Conservation (phyloP, 2,329 filamentous ascomycete genomes). For the Parascedosporium putredinis region DNA sequence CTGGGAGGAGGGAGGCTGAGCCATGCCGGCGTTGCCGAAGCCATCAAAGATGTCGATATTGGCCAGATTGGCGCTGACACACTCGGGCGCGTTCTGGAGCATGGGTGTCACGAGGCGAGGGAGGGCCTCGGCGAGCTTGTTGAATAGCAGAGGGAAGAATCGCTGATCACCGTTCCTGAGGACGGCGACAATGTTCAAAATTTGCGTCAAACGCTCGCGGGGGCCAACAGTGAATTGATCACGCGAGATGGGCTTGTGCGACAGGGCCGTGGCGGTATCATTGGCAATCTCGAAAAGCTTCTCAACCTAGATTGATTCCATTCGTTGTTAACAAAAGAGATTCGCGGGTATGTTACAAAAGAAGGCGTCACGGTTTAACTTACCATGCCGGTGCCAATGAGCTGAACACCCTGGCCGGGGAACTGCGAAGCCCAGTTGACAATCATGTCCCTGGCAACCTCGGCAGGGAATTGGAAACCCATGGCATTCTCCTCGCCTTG, state of each 20-base stretch:
- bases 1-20: slow-evolving; percentile 31
- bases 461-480: slow-evolving; percentile 53
- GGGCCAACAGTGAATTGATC: slow-evolving; percentile 57
- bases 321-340: no score
- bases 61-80: slow-evolving; percentile 32
- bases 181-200: slow-evolving; percentile 56
- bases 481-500: slow-evolving; percentile 36
- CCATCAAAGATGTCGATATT: slow-evolving; percentile 56
- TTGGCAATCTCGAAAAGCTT: slow-evolving; percentile 71
- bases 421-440: slow-evolving; percentile 60
- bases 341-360: neutral
- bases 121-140: slow-evolving; percentile 64
- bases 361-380: slow-evolving; percentile 18
- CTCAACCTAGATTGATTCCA: slow-evolving; percentile 61
- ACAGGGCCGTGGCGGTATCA: slow-evolving; percentile 30
- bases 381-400: slow-evolving; percentile 65
- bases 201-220: slow-evolving; percentile 61
- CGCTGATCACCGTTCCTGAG: slow-evolving; percentile 67
- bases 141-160: slow-evolving; percentile 66
- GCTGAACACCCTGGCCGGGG: slow-evolving; percentile 60
- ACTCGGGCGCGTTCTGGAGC: slow-evolving; percentile 47
- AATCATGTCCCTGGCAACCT: slow-evolving; percentile 52
- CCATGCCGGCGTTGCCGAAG: slow-evolving; percentile 53
- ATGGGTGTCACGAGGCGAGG: slow-evolving; percentile 51
- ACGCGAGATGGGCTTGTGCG: slow-evolving; percentile 48